These are phyloP conservation scores for Ascochyta viciae-villosae DNA, from an alignment of 2,329 filamentous ascomycete genomes.

Conservation along the genomic window DNA sequence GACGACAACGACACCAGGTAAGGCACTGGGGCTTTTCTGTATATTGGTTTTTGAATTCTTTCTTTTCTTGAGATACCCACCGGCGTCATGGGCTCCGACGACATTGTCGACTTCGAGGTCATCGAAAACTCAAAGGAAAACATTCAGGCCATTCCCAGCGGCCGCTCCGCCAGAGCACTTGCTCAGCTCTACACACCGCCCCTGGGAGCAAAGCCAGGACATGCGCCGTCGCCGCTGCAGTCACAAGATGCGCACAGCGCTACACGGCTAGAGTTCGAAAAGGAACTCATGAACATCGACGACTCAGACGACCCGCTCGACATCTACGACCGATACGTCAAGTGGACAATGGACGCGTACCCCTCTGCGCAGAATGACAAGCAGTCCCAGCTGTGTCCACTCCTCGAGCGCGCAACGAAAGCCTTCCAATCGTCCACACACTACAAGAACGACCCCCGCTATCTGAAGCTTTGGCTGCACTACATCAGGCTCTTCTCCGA, in stretches of 20 bases:
- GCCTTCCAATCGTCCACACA: slow-evolving; percentile 82
- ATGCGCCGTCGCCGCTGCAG: slow-evolving; percentile 65
- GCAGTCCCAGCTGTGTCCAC: slow-evolving; percentile 84
- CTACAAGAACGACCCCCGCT: slow-evolving; percentile 95
- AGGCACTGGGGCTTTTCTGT: slow-evolving; percentile 14
- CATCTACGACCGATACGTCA: slow-evolving; percentile 94
- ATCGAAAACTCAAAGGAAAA: slow-evolving; percentile 99
- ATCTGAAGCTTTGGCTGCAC: slow-evolving; percentile 90
- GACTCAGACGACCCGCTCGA: slow-evolving; percentile 96
- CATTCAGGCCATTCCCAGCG: slow-evolving; percentile 89
- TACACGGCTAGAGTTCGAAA: slow-evolving; percentile 83
- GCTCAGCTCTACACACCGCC: slow-evolving; percentile 78
- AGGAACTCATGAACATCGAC: slow-evolving; percentile 76
- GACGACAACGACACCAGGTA: slow-evolving; percentile 23
- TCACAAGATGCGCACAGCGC: slow-evolving; percentile 80
- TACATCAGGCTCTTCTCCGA: slow-evolving; percentile 95
- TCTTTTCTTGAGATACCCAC: slow-evolving; percentile 38
- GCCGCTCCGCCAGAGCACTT: slow-evolving; percentile 86
- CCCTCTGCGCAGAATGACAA: slow-evolving; percentile 91
- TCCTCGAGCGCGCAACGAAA: slow-evolving; percentile 93
- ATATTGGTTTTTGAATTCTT: slow-evolving; percentile 17
- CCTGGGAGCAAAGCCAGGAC: slow-evolving; percentile 54
- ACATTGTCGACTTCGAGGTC: slow-evolving; percentile 75
- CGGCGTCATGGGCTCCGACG: slow-evolving; percentile 53
- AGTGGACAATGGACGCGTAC: slow-evolving; percentile 95